Conservation (phyloP, 2,329 filamentous ascomycete genomes). For the Geosmithia putterillii region DNA sequence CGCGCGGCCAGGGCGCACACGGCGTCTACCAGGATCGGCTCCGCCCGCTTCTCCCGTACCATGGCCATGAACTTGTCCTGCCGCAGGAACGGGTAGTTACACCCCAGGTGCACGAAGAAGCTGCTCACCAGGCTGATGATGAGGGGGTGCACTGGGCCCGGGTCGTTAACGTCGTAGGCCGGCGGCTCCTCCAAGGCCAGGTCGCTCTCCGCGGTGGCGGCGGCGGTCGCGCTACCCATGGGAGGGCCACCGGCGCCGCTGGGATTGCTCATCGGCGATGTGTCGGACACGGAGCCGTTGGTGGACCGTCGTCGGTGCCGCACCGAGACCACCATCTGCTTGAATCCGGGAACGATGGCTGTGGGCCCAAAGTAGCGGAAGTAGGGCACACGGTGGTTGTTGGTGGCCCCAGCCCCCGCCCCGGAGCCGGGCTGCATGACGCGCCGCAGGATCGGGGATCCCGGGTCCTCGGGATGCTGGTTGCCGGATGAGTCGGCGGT, state of each 20-base stretch:
- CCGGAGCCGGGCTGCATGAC: background rate
- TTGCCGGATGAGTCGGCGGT: background rate
- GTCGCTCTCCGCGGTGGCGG: slow-evolving; percentile 28
- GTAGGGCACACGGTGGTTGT: slow-evolving; percentile 64
- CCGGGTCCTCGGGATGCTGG: background rate
- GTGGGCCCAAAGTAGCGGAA: slow-evolving; percentile 87
- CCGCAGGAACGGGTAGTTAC: slow-evolving; percentile 75
- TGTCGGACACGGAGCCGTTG: slow-evolving; percentile 41
- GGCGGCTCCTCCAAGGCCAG: slow-evolving; percentile 44
- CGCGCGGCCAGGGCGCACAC: slow-evolving; percentile 73
- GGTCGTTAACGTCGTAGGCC: slow-evolving; percentile 63
- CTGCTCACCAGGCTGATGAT: slow-evolving; percentile 67
- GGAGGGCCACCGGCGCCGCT: slow-evolving; percentile 14
- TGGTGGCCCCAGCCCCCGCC: slow-evolving; percentile 6
- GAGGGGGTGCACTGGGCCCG: slow-evolving; percentile 57
- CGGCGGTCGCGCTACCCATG: slow-evolving; percentile 20
- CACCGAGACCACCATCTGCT: slow-evolving; percentile 79
- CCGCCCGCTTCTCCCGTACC: slow-evolving; percentile 68
- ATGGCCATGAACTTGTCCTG: slow-evolving; percentile 61
- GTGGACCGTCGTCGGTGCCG: slow-evolving; percentile 51
- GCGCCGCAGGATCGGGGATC: slow-evolving; percentile 34
- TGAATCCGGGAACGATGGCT: slow-evolving; percentile 82
- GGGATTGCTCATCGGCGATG: slow-evolving; percentile 32
- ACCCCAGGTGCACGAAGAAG: slow-evolving; percentile 74
- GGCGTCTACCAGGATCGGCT: slow-evolving; percentile 76